phyloP scores from a whole-genome alignment of 2,329 filamentous ascomycete species.

The Ascocoryne sarcoides region DNA sequence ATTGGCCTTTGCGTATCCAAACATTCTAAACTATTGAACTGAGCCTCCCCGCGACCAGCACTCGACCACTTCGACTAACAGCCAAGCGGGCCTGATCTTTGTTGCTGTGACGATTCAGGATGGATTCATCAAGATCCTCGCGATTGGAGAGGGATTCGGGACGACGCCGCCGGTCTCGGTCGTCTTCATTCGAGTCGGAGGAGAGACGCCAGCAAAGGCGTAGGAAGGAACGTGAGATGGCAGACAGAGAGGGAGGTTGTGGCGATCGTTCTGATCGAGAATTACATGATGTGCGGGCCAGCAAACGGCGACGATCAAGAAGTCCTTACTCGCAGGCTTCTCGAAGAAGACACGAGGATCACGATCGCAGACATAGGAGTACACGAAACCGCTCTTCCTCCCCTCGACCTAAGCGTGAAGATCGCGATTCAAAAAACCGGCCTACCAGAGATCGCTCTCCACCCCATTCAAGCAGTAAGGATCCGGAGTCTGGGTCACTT shows the following conservation, averaged over 20 bases:
- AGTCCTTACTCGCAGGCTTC: constrained; percentile 21
- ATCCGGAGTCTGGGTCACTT: constrained; percentile 12
- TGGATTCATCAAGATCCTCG: constrained; percentile 12
- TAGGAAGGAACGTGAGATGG: constrained; percentile 14
- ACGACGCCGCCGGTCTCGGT: constrained; percentile 16
- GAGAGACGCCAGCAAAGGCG: constrained; percentile 21
- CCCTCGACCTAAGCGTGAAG: not conserved
- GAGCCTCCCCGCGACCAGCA: constrained; percentile 3
- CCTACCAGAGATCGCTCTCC: constrained; percentile 21
- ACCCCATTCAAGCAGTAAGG: constrained; percentile 14
- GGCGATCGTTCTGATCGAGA: constrained; percentile 7
- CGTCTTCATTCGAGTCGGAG: constrained; percentile 22
- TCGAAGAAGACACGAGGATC: constrained; percentile 14
- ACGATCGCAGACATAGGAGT: not conserved
- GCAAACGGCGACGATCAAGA: constrained; percentile 23
- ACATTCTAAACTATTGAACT: not conserved
- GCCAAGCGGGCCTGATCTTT: constrained; percentile 1
- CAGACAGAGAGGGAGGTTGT: constrained; percentile 1
- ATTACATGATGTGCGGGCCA: constrained; percentile 14
- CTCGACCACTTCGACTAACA: constrained; percentile 1
- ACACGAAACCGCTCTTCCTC: not conserved
- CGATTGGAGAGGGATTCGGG: constrained; percentile 13
- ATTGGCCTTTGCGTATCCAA: not conserved
- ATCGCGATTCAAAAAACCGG: constrained; percentile 17
- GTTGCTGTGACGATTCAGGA: too few relatives aligned